phyloP scores from a whole-genome alignment of 331 rosid species.

The Malus hybrid region DNA sequence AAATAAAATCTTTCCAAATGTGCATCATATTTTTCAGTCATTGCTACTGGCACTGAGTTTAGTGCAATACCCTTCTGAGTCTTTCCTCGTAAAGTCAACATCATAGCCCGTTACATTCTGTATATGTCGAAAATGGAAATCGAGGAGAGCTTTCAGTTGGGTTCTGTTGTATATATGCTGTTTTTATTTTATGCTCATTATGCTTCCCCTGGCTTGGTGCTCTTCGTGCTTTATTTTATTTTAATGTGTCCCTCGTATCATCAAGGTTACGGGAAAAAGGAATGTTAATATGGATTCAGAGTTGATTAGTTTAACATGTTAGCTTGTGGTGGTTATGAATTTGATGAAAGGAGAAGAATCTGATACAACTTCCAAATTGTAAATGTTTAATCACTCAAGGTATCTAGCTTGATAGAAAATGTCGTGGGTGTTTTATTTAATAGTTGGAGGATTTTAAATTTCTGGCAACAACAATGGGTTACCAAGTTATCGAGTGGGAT shows the following conservation, averaged over 20 bases:
- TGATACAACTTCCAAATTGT: not conserved
- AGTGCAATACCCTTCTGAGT: too few relatives aligned
- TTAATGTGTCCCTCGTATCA: not conserved
- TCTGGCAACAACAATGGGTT: not conserved
- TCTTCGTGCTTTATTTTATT: too few relatives aligned
- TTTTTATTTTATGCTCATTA: too few relatives aligned
- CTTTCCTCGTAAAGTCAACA: too few relatives aligned
- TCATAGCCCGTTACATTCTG: too few relatives aligned
- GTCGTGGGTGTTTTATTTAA: not conserved
- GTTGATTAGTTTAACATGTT: not conserved
- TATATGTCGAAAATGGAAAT: too few relatives aligned
- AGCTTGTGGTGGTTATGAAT: not conserved
- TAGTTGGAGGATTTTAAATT: not conserved
- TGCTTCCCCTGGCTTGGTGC: too few relatives aligned
- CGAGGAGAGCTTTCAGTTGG: too few relatives aligned
- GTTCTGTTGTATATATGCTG: too few relatives aligned
- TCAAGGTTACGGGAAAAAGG: not conserved
- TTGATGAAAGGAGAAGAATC: not conserved
- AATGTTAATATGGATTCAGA: not conserved
- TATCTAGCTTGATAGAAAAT: not conserved
- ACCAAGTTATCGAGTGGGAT: conserved; percentile 22
- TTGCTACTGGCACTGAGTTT: too few relatives aligned
- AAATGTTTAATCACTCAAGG: not conserved
- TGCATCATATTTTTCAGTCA: too few relatives aligned
- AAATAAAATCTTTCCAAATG: too few relatives aligned